Conservation (phyloP, 2,329 filamentous ascomycete species). For the Aspergillus melleus region DNA sequence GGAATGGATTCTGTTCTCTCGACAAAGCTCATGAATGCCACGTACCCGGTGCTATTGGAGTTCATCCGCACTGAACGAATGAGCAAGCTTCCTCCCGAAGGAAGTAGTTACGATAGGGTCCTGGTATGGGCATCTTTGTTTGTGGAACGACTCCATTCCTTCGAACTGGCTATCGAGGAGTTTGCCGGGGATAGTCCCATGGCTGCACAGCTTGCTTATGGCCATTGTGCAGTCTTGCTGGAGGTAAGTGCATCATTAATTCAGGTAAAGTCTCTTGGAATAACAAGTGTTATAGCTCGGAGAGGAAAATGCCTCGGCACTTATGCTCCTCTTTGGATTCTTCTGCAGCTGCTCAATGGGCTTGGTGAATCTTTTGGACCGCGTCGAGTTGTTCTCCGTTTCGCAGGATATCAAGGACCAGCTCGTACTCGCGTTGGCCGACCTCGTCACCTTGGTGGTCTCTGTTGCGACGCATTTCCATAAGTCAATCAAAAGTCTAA, state of each 20-base stretch:
- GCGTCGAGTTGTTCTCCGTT: slow-evolving; percentile 48
- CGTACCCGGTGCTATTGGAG: slow-evolving; percentile 21
- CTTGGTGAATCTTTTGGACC: slow-evolving; percentile 46
- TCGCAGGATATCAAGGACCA: slow-evolving; percentile 52
- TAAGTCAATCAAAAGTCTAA: slow-evolving; percentile 26
- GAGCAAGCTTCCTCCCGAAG: slow-evolving; percentile 40
- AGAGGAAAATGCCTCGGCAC: slow-evolving; percentile 47
- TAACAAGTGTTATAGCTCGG: slow-evolving; percentile 42
- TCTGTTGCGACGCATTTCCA: slow-evolving; percentile 40
- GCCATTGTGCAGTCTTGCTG: slow-evolving; percentile 49
- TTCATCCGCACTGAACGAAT: slow-evolving; percentile 43
- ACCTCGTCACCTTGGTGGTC: slow-evolving; percentile 34
- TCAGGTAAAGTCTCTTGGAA: background rate
- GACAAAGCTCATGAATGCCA: slow-evolving; percentile 11
- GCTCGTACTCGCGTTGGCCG: slow-evolving; percentile 40
- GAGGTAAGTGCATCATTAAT: slow-evolving; percentile 37
- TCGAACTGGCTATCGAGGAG: slow-evolving; percentile 36
- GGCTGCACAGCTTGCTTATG: slow-evolving; percentile 52
- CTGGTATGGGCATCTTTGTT: slow-evolving; percentile 43
- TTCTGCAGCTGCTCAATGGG: slow-evolving; percentile 51
- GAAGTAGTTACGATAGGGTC: slow-evolving; percentile 44
- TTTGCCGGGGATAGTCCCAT: slow-evolving; percentile 40
- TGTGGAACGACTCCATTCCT: slow-evolving; percentile 38
- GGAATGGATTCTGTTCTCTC: slow-evolving; percentile 10
- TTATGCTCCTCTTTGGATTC: slow-evolving; percentile 54